phyloP scores from a whole-genome alignment of 805 yeast species.

The Nakazawaea siamensis region DNA sequence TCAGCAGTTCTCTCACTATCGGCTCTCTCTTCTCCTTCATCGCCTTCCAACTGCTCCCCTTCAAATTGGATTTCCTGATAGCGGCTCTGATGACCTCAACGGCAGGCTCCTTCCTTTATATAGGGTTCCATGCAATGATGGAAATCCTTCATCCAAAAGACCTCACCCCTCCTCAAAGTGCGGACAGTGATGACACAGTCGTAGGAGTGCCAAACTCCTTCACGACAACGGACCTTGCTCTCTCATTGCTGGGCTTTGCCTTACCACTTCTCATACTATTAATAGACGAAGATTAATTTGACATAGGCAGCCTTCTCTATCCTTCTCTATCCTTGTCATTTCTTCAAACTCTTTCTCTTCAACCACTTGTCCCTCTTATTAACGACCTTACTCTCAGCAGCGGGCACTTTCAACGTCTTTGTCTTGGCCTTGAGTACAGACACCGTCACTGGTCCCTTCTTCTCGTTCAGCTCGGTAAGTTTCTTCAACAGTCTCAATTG shows the following conservation, averaged over 20 bases:
- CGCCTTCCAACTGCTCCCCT: conserved; percentile 19
- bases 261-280: conserved; percentile 2
- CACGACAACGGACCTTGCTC: conserved; percentile 1
- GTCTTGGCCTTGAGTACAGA: conserved; percentile 19
- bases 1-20: conserved; percentile 55
- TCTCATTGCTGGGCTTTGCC: conserved; percentile 5
- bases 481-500: conserved; percentile 25
- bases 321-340: no score
- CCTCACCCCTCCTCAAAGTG: not conserved
- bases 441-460: conserved; percentile 35
- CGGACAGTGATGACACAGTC: no score
- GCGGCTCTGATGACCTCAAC: conserved; percentile 54
- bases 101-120: conserved; percentile 68
- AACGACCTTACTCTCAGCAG: conserved; percentile 13
- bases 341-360: conserved; percentile 12
- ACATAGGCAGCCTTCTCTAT: no score
- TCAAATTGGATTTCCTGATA: conserved; percentile 20
- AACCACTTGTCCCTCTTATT: conserved; percentile 12
- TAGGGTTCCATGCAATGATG: conserved; percentile 56
- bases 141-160: conserved; percentile 16
- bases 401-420: conserved; percentile 13
- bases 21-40: conserved; percentile 44
- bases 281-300: conserved; percentile 5
- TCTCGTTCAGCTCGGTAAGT: conserved; percentile 20
- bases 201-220: not conserved